These are phyloP conservation scores for Euphorbia lathyris DNA, from an alignment of 345 rosid species.

Conservation along the genomic window DNA sequence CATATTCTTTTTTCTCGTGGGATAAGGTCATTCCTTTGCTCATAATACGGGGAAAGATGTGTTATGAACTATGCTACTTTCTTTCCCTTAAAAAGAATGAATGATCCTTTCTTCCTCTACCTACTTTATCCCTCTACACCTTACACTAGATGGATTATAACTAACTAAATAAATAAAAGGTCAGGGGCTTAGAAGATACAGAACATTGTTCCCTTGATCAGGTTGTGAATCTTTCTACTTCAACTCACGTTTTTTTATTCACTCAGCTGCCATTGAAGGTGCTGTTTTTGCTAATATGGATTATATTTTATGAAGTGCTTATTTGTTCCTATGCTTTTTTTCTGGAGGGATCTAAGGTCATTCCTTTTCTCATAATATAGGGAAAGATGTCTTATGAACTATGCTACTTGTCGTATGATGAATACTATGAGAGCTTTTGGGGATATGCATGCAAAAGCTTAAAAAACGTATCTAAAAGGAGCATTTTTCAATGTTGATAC, in stretches of 20 bases:
- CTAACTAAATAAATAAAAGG: too few species aligned
- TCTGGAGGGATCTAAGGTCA: neutral
- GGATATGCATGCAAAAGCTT: neutral
- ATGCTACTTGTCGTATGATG: neutral
- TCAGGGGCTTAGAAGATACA: too few species aligned
- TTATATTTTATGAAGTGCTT: neutral
- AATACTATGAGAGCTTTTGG: neutral
- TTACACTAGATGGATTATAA: too few species aligned
- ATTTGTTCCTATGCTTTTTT: neutral
- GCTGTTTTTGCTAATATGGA: neutral
- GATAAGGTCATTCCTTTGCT: neutral
- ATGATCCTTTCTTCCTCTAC: too few species aligned
- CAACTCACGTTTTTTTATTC: slow-evolving; percentile 2
- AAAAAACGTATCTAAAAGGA: neutral
- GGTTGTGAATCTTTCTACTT: slow-evolving; percentile 35
- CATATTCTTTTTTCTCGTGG: neutral
- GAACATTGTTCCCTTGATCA: slow-evolving; percentile 60
- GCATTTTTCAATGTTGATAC: neutral
- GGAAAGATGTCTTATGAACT: neutral
- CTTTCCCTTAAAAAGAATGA: too few species aligned
- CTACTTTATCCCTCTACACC: too few species aligned
- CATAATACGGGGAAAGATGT: neutral
- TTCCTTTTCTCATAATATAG: neutral
- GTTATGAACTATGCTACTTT: too few species aligned
- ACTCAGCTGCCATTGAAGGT: neutral